Base-by-base conservation (phyloP, 2,329 filamentous ascomycete species). In the Botrytis byssoidea region DNA sequence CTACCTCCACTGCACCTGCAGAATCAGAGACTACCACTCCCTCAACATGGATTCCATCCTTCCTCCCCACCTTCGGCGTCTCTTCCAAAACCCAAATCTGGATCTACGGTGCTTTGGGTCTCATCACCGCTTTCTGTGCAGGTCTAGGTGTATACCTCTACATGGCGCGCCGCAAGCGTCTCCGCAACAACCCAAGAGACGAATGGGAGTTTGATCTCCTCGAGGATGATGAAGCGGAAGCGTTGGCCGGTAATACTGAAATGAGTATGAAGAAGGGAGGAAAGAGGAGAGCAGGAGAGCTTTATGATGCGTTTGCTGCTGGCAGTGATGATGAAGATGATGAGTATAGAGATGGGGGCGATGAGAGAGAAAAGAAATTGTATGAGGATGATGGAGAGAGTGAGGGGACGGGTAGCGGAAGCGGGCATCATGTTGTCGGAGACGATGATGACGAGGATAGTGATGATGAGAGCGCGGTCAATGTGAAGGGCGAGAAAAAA, bases 261-360 rank as follows among this genome's bases (percentile, higher is more conserved):
- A 85, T 84, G 77, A 79, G 84, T 29, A 85, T 85, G 73, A 86
- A 88, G 77, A 86, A 87, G 70, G 82, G 81, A 48, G 83, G 81
- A 78, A 87, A 83, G 82, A 81, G 85, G 77, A 85, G 93, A 32
- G 96, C 94, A 3, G 94, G 95, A 42, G 95, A 98, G 84, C 85
- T 99, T 63, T 99, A 99, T 82, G 96, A 99, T 85, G 96, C 96
- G 7, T 99, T 99, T 86, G 96, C 96, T 0, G 95, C 93, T 25
- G 95, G 94, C 70, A 90, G 88, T 75, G 95, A 95, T 74, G 95
- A 96, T 73, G 92, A 93, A 61, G 80, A 80, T 69, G 82, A 84
- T 18, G 84, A 86, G 73, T 85, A 86, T 46, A 83, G 84, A 57
- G 84, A 84, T 64, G 76, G 74, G 16, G 73, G 73, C 32, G 55